A percentile compares a stretch with the other conserved stretches of the same genome.
Evolutionary conservation across 768 basidiomycete genomes (phyloP).

Genomic region (Podaxis sp.): DNA sequence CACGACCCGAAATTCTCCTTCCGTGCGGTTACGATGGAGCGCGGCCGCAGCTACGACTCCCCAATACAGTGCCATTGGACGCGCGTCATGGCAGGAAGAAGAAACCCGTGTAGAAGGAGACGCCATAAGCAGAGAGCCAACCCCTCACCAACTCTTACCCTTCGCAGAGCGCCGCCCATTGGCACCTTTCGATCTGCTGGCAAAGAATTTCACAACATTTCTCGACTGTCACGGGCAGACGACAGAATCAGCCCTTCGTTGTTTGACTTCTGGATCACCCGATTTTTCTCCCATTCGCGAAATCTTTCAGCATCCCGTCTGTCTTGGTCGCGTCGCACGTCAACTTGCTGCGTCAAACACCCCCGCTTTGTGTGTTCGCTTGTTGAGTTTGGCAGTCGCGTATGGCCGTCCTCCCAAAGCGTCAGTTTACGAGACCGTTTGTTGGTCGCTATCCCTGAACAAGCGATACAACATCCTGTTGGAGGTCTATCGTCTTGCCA

Average conservation of each 20-base stretch:
- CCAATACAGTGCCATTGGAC: not conserved
- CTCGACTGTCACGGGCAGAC: conserved; percentile 8
- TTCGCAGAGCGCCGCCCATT: not conserved
- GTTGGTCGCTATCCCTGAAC: conserved; percentile 36
- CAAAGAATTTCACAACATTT: conserved; percentile 1
- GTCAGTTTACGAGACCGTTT: conserved; percentile 7
- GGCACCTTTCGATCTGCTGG: conserved; percentile 1
- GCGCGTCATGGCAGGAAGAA: not conserved
- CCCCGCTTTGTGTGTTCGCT: conserved; percentile 7
- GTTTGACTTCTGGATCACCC: conserved; percentile 2
- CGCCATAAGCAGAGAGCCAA: not conserved
- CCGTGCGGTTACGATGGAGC: conserved; percentile 3
- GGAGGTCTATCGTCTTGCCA: conserved; percentile 43
- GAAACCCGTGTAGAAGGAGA: not conserved
- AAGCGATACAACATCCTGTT: conserved; percentile 54
- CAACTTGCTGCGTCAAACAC: conserved; percentile 38
- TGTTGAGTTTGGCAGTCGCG: conserved; percentile 8
- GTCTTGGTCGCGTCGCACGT: conserved; percentile 91
- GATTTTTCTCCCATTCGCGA: not conserved
- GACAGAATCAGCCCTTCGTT: conserved; percentile 7
- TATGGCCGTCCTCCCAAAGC: conserved; percentile 3
- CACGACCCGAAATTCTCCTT: not conserved
- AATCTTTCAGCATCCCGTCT: conserved; percentile 57
- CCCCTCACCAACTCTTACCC: not conserved
- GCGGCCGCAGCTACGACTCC: conserved; percentile 1